These are phyloP conservation scores for Gloeopeniophorella convolvens DNA, from an alignment of 768 basidiomycete species.

Conservation along the genomic window DNA sequence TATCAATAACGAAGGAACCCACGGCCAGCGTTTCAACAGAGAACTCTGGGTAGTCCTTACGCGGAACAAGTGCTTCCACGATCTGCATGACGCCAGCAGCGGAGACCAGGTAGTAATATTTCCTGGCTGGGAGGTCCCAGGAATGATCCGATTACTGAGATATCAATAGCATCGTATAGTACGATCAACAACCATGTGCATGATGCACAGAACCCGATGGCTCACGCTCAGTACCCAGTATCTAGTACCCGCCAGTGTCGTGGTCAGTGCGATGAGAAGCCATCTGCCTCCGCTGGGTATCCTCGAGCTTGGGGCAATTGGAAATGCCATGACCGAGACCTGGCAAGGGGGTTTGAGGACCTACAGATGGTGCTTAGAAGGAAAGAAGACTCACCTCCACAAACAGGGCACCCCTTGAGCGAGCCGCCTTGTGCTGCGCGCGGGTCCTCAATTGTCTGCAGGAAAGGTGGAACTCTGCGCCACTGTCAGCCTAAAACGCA, in stretches of 20 bases:
- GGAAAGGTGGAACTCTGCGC: slow-evolving; percentile 93
- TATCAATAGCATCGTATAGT: too few relatives aligned
- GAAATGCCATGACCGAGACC: slow-evolving; percentile 91
- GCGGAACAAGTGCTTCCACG: too few relatives aligned
- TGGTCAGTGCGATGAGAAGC: slow-evolving; percentile 74
- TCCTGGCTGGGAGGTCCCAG: too few relatives aligned
- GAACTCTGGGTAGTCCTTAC: too few relatives aligned
- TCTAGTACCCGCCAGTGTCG: slow-evolving; percentile 46
- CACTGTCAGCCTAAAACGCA: too few relatives aligned
- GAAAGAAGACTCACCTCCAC: slow-evolving; percentile 60
- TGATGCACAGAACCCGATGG: too few relatives aligned
- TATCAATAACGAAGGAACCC: too few relatives aligned
- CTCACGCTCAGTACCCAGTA: neutral
- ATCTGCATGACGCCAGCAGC: too few relatives aligned
- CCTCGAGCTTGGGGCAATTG: slow-evolving; percentile 96
- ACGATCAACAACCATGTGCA: too few relatives aligned
- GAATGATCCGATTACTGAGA: too few relatives aligned
- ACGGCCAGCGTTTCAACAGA: too few relatives aligned
- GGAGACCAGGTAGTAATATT: too few relatives aligned
- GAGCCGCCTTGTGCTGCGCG: slow-evolving; percentile 71
- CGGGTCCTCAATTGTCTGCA: slow-evolving; percentile 86
- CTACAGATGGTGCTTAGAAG: neutral
- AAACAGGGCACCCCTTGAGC: slow-evolving; percentile 88
- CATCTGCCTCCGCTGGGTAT: slow-evolving; percentile 84
- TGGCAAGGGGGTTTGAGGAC: slow-evolving; percentile 25